These are phyloP conservation scores for Pseudogymnoascus sp. DNA, from an alignment of 2,329 filamentous ascomycete genomes.

Conservation along the genomic window DNA sequence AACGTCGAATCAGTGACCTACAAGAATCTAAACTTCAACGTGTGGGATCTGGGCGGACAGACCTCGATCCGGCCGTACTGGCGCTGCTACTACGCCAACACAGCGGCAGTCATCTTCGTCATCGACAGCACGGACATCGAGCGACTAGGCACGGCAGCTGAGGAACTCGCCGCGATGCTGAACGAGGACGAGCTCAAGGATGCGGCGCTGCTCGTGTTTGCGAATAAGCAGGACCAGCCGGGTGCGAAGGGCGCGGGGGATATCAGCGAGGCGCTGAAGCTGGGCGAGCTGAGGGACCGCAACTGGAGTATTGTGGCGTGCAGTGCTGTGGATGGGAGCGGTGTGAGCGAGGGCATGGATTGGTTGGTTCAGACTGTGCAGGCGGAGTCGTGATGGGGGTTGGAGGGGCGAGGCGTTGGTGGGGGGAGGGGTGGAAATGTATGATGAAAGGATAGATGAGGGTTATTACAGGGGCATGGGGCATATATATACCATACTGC, in stretches of 20 bases:
- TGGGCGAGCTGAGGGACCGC: constrained; percentile 87
- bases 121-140: constrained; percentile 98
- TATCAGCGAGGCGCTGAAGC: constrained; percentile 84
- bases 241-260: constrained; percentile 94
- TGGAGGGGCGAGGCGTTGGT: constrained; percentile 2
- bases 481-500: constrained; percentile 11
- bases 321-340: constrained; percentile 89
- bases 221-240: constrained; percentile 98
- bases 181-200: constrained; percentile 96
- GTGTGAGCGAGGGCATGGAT: constrained; percentile 97
- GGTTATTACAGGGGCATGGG: constrained; percentile 2
- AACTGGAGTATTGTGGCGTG: constrained; percentile 99
- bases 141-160: constrained; percentile 81
- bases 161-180: constrained; percentile 90
- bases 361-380: constrained; percentile 63
- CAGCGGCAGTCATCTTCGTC: constrained; percentile 95
- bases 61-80: constrained; percentile 99
- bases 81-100: constrained; percentile 99
- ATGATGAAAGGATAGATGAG: constrained; percentile 8
- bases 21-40: constrained; percentile 97
- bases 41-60: constrained; percentile 97
- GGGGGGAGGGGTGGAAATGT: background rate
- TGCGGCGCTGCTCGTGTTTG: constrained; percentile 87
- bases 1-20: constrained; percentile 99
- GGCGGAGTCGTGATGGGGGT: constrained; percentile 42